Evolutionary conservation across 495 filamentous ascomycete genomes (phyloP), one percentile per base, ranked within the genome.

Genomic region (Tuber indicum): DNA sequence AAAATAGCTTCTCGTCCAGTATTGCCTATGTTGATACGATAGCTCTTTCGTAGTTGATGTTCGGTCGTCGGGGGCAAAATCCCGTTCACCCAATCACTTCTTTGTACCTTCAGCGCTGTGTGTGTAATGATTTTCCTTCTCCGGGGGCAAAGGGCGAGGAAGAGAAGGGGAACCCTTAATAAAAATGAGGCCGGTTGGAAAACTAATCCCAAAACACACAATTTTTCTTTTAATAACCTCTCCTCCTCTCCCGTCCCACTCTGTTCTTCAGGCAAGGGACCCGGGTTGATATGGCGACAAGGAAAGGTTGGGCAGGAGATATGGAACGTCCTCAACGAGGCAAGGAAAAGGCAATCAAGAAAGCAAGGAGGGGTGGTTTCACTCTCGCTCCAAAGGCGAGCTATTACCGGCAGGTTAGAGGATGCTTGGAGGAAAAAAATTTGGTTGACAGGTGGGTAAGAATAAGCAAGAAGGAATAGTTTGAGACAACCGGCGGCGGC

Each of bases 351-450:
- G 26, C 58, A 66, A 66, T 36, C 58, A 36, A 66, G 26, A 66
- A 66, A 66, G 58, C 58, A 36, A 66, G 58, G 58, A 66, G 58
- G 58, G 58, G n/a, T 12, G 58, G 58, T 19, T n/a, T n/a, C 58
- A 66, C 58, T 32, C 52, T 66, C 26, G 58, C 26, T 19, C 9
- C 26, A 19, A 19, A 17, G 58, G 58, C 10, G 58, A 36, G 58
- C 36, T 14, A 16, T 26, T 16, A 17, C 17, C 16, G 44, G 52
- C 3, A 58, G 52, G 52, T 12, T 32, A 62, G 9, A 26, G 10
- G 52, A 58, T n/a, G 49, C 21, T 58, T 58, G 21, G 52, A 62
- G 26, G 32, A 10, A 17, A 23, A 66, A 66, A 66, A 66, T 14
- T 16, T 66, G 49, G 26, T 62, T 32, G 58, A 66, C 26, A 32